Evolutionary conservation across 306 rosid genomes (phyloP), one percentile per base, ranked within the genome.

Genomic region (Quercus gilva): DNA sequence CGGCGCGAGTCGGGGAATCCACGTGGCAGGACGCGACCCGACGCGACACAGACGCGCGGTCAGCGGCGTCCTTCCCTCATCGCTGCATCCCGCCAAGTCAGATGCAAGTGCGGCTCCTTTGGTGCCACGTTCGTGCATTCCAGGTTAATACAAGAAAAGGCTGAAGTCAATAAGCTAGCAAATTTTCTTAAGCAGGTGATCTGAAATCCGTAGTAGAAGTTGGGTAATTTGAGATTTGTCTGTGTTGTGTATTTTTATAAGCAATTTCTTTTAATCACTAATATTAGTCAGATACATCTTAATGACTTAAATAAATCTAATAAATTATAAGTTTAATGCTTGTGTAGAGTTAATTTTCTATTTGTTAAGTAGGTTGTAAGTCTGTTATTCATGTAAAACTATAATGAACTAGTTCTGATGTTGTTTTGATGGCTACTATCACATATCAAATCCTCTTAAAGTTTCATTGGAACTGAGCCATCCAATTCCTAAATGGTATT

Each of bases 131-230:
- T n/a, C n/a, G n/a, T n/a, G n/a, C n/a, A n/a, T n/a, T n/a, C n/a
- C n/a, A n/a, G n/a, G 80, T 60, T 88, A 45, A 76, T 91, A 83
- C 98, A 88, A 91, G 99, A 95, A 85, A 95, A 93, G 87, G 74
- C 98, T 5, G 99, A 95, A 86, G 99, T 95, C 81, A 95, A 93
- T 89, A 93, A 88, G 85, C 88, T 95, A 69, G 97, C 98, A 77
- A 91, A 80, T 86, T 95, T 95, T 91, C 98, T 95, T 82, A 95
- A 95, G 91, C 96, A 91, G 98, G 99, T 91, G 86, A 84, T 56
- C 76, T 71, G 56, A 74, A 72, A 45, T 65, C 78, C 56, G 76
- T 21, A 18, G 31, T 21, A 45, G 57, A 73, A 45, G 18, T 49
- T 55, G 14, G 31, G 19, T 21, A 19, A 51, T 49, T 21, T 1